Percentiles rank a stretch among this genome's conserved stretches.
These are phyloP conservation scores for Arabis alpina DNA, from an alignment of 345 rosid genomes.

Conservation along the genomic window DNA sequence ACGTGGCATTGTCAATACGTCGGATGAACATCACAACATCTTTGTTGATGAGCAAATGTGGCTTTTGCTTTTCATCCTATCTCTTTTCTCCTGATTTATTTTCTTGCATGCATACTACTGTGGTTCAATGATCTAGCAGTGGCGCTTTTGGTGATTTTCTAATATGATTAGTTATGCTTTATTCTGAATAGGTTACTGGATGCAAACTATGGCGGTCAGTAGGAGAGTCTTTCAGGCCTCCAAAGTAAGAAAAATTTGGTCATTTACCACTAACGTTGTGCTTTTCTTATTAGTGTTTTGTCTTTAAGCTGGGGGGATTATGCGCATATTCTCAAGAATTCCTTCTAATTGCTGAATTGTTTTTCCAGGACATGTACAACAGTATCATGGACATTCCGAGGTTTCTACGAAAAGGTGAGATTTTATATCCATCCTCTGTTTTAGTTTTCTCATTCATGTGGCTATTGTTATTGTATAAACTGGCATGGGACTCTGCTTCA, in stretches of 20 bases:
- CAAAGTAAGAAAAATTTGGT: constrained; percentile 70
- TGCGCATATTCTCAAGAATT: constrained; percentile 12
- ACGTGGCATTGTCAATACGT: constrained; percentile 39
- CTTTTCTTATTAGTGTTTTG: constrained; percentile 26
- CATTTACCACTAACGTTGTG: constrained; percentile 10
- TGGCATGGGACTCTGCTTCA: constrained; percentile 7
- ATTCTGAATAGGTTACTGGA: constrained; percentile 70
- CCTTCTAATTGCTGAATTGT: constrained; percentile 22
- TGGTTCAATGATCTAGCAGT: constrained; percentile 4
- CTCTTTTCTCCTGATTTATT: not conserved
- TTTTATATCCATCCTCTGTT: constrained; percentile 1
- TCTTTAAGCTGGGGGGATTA: constrained; percentile 1
- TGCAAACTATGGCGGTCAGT: constrained; percentile 92
- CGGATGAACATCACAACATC: constrained; percentile 18
- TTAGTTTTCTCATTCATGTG: constrained; percentile 15
- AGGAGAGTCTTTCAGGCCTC: constrained; percentile 94
- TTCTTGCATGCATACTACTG: constrained; percentile 4
- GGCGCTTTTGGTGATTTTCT: not conserved
- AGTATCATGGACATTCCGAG: constrained; percentile 95
- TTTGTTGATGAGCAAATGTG: constrained; percentile 6
- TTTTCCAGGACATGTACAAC: constrained; percentile 90
- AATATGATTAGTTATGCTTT: constrained; percentile 14
- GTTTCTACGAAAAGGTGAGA: constrained; percentile 90
- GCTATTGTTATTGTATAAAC: not conserved
- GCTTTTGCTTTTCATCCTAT: constrained; percentile 1